A percentile compares a stretch with the other conserved stretches of the same genome.
These are phyloP conservation scores for Monascus ruber DNA, from an alignment of 2,329 filamentous ascomycete genomes.

Conservation along the genomic window DNA sequence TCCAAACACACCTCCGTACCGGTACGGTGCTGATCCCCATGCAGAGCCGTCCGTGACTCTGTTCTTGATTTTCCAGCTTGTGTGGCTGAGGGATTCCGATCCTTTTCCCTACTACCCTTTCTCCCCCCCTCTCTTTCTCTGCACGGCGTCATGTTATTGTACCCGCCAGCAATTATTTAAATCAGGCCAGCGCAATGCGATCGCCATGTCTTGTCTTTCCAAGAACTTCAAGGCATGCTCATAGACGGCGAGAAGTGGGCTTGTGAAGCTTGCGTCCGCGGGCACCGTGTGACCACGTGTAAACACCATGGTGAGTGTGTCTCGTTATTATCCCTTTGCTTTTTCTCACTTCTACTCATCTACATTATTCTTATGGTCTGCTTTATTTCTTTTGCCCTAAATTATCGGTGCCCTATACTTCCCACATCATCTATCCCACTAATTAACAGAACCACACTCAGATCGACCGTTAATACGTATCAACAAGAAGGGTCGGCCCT, in stretches of 20 bases:
- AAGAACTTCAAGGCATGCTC: slow-evolving; percentile 46
- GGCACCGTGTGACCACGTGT: slow-evolving; percentile 94
- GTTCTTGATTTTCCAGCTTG: no score
- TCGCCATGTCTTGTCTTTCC: slow-evolving; percentile 2
- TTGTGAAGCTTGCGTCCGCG: slow-evolving; percentile 91
- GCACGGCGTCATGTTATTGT: not conserved
- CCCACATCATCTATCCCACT: not conserved
- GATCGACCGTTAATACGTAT: slow-evolving; percentile 87
- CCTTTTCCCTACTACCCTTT: no score
- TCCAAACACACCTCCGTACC: no score
- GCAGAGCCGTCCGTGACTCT: no score
- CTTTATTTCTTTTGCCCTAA: not conserved
- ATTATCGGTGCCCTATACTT: not conserved
- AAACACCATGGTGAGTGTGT: slow-evolving; percentile 75
- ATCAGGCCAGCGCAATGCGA: slow-evolving; percentile 6
- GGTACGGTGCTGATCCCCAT: no score
- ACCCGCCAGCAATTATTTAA: slow-evolving; percentile 5
- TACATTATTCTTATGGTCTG: not conserved
- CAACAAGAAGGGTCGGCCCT: slow-evolving; percentile 91
- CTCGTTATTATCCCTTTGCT: not conserved
- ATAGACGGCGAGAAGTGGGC: slow-evolving; percentile 94
- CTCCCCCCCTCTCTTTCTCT: no score
- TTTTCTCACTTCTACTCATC: not conserved
- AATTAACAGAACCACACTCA: slow-evolving; percentile 24
- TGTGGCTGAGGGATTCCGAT: no score